Evolutionary conservation across 768 basidiomycete species (phyloP).

Genomic region (Leccinum sublutescens): DNA sequence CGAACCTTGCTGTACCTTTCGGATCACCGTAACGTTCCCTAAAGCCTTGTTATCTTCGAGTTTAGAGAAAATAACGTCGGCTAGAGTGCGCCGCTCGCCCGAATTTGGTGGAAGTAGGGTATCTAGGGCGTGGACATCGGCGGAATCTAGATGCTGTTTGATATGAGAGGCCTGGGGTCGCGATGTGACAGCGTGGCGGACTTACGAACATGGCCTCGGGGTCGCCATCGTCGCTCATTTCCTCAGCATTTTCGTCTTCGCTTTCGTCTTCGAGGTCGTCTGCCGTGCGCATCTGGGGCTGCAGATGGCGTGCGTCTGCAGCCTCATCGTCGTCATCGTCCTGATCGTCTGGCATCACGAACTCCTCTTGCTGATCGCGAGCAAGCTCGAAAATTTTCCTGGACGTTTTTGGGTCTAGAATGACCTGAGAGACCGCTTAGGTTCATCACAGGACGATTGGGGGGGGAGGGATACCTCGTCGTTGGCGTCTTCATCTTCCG

Average conservation of each 20-base stretch:
- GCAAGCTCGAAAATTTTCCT: conserved; percentile 90
- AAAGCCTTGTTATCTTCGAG: conserved; percentile 62
- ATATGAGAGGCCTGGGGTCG: conserved; percentile 5
- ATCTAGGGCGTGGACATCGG: conserved; percentile 85
- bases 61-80: conserved; percentile 96
- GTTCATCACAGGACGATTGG: neutral
- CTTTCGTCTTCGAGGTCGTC: conserved; percentile 61
- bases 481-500: conserved; percentile 48
- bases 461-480: conserved; percentile 49
- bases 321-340: conserved; percentile 39
- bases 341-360: conserved; percentile 62
- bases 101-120: conserved; percentile 72
- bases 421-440: conserved; percentile 43
- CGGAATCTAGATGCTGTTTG: conserved; percentile 81
- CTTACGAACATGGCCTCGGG: conserved; percentile 64
- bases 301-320: conserved; percentile 27
- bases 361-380: conserved; percentile 87
- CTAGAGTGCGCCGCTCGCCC: conserved; percentile 79
- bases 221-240: conserved; percentile 31
- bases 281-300: conserved; percentile 27
- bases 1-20: conserved; percentile 60
- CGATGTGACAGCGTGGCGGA: conserved; percentile 6
- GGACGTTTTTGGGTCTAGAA: conserved; percentile 80
- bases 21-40: conserved; percentile 52
- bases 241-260: conserved; percentile 35